phyloP scores from a whole-genome alignment of 805 yeast species.

The Candida yuanshanica region DNA sequence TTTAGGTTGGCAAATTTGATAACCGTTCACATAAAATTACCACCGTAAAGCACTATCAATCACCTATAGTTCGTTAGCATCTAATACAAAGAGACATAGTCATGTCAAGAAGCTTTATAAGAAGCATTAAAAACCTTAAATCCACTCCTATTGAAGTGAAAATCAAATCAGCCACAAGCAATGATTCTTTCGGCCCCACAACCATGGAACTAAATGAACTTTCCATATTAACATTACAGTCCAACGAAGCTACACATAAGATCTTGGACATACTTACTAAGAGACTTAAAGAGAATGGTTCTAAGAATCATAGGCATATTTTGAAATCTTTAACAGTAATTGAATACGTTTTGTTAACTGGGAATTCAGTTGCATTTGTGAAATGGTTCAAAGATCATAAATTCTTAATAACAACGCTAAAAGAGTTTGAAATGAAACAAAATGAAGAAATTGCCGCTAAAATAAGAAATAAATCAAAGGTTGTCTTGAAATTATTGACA shows the following conservation, averaged over 20 bases:
- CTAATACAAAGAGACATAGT: no score
- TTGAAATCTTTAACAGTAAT: slow-evolving; percentile 49
- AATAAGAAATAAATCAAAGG: slow-evolving; percentile 33
- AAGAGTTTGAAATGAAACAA: slow-evolving; percentile 25
- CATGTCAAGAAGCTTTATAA: slow-evolving; percentile 24
- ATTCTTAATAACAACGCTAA: slow-evolving; percentile 25
- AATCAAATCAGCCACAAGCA: slow-evolving; percentile 43
- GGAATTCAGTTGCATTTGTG: slow-evolving; percentile 41
- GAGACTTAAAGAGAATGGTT: slow-evolving; percentile 27
- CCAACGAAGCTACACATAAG: slow-evolving; percentile 26
- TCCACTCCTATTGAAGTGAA: slow-evolving; percentile 27
- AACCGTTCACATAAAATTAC: no score
- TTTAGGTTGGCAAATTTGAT: no score
- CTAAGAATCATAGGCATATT: slow-evolving; percentile 33
- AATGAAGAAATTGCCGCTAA: slow-evolving; percentile 26
- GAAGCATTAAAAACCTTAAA: slow-evolving; percentile 28
- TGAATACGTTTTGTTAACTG: slow-evolving; percentile 46
- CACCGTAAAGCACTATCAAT: no score
- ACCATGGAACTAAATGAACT: slow-evolving; percentile 50
- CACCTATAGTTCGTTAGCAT: no score
- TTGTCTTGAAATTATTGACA: slow-evolving; percentile 27
- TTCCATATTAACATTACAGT: slow-evolving; percentile 38
- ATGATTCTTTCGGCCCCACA: slow-evolving; percentile 50
- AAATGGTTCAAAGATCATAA: slow-evolving; percentile 40
- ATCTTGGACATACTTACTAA: slow-evolving; percentile 37